Percentiles rank a stretch among this genome's conserved stretches.
Evolutionary conservation across 1,284 basidiomycete genomes (phyloP).

Genomic region (Fomitopsis pinicola): DNA sequence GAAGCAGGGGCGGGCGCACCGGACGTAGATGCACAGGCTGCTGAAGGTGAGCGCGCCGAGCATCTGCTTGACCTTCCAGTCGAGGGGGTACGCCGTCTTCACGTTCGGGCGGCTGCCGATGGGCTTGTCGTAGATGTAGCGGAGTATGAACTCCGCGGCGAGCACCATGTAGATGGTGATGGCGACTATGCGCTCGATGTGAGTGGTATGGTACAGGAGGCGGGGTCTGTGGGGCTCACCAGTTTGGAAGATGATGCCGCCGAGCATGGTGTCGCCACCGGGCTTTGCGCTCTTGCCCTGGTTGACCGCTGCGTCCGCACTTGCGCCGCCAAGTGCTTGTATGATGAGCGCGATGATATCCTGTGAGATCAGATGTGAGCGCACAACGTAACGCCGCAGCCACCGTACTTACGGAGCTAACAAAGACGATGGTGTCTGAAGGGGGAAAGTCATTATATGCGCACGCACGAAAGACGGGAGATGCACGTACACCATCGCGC

Average conservation of each 20-base stretch:
- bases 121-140: slow-evolving; percentile 37
- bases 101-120: slow-evolving; percentile 15
- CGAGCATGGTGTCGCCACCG: slow-evolving; percentile 51
- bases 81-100: slow-evolving; percentile 14
- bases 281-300: slow-evolving; percentile 20
- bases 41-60: slow-evolving; percentile 33
- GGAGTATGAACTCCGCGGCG: slow-evolving; percentile 42
- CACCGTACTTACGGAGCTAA: slow-evolving; percentile 34
- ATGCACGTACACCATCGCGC: slow-evolving; percentile 35
- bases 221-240: slow-evolving; percentile 26
- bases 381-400: no score
- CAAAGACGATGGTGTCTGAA: slow-evolving; percentile 48
- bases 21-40: slow-evolving; percentile 36
- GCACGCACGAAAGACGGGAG: not conserved
- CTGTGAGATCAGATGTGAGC: slow-evolving; percentile 20
- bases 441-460: not conserved
- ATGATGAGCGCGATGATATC: slow-evolving; percentile 49
- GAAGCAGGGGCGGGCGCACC: slow-evolving; percentile 23
- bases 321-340: slow-evolving; percentile 51
- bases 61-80: slow-evolving; percentile 30
- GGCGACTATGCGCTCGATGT: slow-evolving; percentile 25
- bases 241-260: slow-evolving; percentile 52
- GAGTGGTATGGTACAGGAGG: not conserved
- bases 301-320: slow-evolving; percentile 37
- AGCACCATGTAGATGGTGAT: slow-evolving; percentile 40